phyloP scores from a whole-genome alignment of 345 rosid genomes.

The Eucalyptus rudis region DNA sequence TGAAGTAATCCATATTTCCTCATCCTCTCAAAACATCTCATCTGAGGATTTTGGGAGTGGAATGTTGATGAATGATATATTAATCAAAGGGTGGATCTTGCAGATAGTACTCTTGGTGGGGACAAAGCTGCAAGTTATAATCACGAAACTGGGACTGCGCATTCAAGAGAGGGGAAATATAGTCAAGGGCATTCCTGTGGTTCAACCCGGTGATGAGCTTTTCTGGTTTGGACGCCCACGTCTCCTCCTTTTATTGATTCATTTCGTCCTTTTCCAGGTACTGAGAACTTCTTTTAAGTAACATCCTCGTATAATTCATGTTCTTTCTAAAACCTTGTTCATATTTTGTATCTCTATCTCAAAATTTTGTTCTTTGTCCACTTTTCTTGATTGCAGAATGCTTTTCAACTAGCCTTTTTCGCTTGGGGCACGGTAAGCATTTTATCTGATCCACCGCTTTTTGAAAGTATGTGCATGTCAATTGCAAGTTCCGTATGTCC shows the following conservation, averaged over 20 bases:
- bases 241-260: constrained; percentile 77
- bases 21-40: neutral
- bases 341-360: neutral
- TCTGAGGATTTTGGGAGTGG: neutral
- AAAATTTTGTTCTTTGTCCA: neutral
- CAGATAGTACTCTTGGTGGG: constrained; percentile 70
- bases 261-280: constrained; percentile 86
- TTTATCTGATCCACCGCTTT: neutral
- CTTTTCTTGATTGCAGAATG: constrained; percentile 11
- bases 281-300: neutral
- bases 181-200: constrained; percentile 89
- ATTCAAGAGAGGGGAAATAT: constrained; percentile 88
- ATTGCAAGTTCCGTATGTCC: neutral
- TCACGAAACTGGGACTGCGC: constrained; percentile 71
- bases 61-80: neutral
- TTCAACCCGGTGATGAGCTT: constrained; percentile 81
- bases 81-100: neutral
- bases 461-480: neutral
- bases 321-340: neutral
- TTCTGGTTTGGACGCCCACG: constrained; percentile 96
- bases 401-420: constrained; percentile 34
- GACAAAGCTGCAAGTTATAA: constrained; percentile 78
- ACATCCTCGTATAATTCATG: neutral
- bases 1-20: neutral
- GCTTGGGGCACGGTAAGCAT: constrained; percentile 25